Conservation (phyloP, 2,329 filamentous ascomycete genomes). For the Ceratocystiopsis brevicomis region DNA sequence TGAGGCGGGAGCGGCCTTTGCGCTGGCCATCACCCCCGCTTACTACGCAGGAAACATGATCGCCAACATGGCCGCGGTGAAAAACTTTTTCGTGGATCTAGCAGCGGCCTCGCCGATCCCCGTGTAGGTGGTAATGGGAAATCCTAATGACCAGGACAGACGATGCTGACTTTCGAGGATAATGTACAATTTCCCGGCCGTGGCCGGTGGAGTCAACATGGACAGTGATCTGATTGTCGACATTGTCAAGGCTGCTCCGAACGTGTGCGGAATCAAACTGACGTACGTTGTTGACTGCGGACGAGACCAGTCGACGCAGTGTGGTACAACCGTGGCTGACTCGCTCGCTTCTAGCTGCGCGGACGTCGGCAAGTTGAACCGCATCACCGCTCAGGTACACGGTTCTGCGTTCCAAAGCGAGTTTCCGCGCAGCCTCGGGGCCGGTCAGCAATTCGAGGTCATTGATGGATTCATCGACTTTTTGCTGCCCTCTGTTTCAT, state of each 20-base stretch:
- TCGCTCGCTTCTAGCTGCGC: conserved; percentile 6
- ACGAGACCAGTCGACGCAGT: background rate
- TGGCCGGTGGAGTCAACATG: conserved; percentile 10
- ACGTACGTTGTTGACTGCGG: conserved; percentile 1
- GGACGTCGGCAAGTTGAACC: conserved; percentile 10
- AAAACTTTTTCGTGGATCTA: conserved; percentile 11
- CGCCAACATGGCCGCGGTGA: conserved; percentile 6
- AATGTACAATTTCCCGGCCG: conserved; percentile 12
- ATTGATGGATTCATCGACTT: conserved; percentile 14
- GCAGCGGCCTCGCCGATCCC: conserved; percentile 9
- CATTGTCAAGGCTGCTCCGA: conserved; percentile 8
- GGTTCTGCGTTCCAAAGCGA: background rate
- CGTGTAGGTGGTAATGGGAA: conserved; percentile 4
- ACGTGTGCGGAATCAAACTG: conserved; percentile 11
- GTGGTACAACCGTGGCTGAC: background rate
- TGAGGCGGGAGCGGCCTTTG: conserved; percentile 20
- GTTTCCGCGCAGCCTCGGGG: conserved; percentile 4
- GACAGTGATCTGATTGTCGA: conserved; percentile 10
- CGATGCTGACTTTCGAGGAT: conserved; percentile 5
- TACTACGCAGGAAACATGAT: conserved; percentile 22
- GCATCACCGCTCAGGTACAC: conserved; percentile 8
- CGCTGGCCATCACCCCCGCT: conserved; percentile 19
- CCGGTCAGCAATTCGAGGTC: conserved; percentile 6
- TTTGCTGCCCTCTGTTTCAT: conserved; percentile 11
- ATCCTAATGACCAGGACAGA: too few relatives aligned